Conservation (phyloP, 352 stramenopile genomes). For the Salisapilia sapeloensis region DNA sequence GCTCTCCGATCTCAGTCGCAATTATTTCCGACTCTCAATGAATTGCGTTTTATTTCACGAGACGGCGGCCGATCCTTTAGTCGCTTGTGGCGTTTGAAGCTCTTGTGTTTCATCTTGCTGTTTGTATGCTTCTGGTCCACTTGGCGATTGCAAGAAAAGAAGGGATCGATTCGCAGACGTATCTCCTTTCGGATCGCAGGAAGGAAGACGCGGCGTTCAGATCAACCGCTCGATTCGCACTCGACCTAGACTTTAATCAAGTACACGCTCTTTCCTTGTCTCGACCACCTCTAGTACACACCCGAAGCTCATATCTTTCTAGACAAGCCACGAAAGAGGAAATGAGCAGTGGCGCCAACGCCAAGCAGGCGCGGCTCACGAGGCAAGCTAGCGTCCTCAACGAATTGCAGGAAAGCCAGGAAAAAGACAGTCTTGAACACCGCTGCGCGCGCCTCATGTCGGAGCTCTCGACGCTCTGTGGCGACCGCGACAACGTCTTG, state of each 20-base stretch:
- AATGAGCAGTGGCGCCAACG: not conserved
- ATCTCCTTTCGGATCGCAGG: not conserved
- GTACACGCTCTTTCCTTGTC: not conserved
- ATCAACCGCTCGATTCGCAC: not conserved
- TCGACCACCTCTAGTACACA: not conserved
- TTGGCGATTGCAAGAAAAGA: too few relatives aligned
- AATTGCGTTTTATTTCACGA: too few relatives aligned
- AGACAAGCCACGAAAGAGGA: not conserved
- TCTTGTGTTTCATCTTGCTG: too few relatives aligned
- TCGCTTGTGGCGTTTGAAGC: too few relatives aligned
- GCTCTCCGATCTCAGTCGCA: too few relatives aligned
- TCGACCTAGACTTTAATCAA: not conserved
- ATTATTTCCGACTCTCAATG: too few relatives aligned
- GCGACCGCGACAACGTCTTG: constrained; percentile 55
- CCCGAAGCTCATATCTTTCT: not conserved
- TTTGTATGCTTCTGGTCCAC: too few relatives aligned
- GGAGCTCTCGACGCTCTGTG: constrained; percentile 53
- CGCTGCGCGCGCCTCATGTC: constrained; percentile 61
- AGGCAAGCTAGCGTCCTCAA: constrained; percentile 64
- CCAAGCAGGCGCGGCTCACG: constrained; percentile 10
- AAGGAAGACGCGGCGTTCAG: not conserved
- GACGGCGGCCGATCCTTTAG: too few relatives aligned
- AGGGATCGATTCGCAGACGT: too few relatives aligned
- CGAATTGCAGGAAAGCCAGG: constrained; percentile 59
- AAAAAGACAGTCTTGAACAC: constrained; percentile 48